Base-by-base conservation (phyloP, 768 basidiomycete genomes). In the Agaricus subrufescens region DNA sequence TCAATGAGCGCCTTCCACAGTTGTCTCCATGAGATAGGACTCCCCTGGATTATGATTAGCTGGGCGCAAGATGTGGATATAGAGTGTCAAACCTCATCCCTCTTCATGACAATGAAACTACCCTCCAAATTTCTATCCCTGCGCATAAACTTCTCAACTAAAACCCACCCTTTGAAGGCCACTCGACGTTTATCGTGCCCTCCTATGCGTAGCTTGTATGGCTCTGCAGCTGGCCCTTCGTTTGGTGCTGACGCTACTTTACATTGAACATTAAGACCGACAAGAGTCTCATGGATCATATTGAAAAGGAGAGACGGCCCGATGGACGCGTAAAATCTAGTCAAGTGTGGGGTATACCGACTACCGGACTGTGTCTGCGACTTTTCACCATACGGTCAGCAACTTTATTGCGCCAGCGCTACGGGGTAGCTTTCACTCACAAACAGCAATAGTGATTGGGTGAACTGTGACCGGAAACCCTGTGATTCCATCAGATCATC, bases 311-410 rank as follows among this genome's bases (percentile, higher is more conserved):
- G 69, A 0, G 71, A 68, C 0, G 88, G 87, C 0, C 75, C 73
- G 3, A 86, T 66, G 0, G 77, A 67, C 0, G 86, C 79, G 67
- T 91, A 94, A 75, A 94, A 94, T 0, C 91, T 85, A 0, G 92
- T 93, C 15, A 92, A 77, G 56, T 85, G 80, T 0, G 90, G 87
- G 1, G 76, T 85, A 62, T 92, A 91, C 10, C 84, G 81, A 27
- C 73, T 75, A 3, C 91, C 91, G 1, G 73, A 71, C 72, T 91
- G 89, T 0, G 91, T 92, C 78, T 94, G 89, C 0, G 91, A 89
- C 92, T 94, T 62, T 0, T 34, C 3, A 26, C 12, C 19, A 34
- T 34, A 34, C 34, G 11, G 34, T 34, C 34, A 34, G 34, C 46
- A 43, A 26, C 49, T n/a, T 56, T 29, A 37, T 42, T 11, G 43